Evolutionary conservation across 139 green algal species (phyloP).

Genomic region (Pseudopediastrum boryanum): DNA sequence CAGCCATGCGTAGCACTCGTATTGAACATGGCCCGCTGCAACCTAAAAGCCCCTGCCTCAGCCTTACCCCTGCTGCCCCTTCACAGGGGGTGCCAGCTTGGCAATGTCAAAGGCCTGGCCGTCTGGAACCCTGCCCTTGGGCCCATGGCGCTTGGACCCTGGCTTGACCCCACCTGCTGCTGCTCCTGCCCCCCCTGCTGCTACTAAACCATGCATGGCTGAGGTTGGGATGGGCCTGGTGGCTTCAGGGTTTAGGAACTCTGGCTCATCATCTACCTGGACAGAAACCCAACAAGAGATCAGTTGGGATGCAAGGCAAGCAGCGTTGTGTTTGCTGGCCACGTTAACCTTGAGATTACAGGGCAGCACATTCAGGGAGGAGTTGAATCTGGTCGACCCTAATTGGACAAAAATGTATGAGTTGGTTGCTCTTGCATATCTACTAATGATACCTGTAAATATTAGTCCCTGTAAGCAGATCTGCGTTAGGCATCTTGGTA

Average conservation of each 20-base stretch:
- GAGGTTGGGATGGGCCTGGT: conserved; percentile 46
- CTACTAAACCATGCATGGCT: conserved; percentile 28
- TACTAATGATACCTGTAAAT: neutral
- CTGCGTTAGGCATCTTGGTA: too few species aligned
- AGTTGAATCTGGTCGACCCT: too few species aligned
- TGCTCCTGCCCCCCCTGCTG: conserved; percentile 10
- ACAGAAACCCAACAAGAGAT: too few species aligned
- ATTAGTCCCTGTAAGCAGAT: too few species aligned
- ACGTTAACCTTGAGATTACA: too few species aligned
- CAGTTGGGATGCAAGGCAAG: too few species aligned
- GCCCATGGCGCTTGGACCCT: neutral
- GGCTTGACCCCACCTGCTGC: conserved; percentile 4
- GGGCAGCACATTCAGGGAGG: too few species aligned
- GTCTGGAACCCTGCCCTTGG: neutral
- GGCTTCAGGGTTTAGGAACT: conserved; percentile 68
- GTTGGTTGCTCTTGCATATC: neutral
- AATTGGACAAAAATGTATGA: too few species aligned
- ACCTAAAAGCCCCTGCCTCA: neutral
- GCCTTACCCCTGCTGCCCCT: conserved; percentile 48
- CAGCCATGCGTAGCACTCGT: neutral
- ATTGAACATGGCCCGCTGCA: neutral
- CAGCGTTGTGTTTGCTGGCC: too few species aligned
- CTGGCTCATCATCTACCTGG: conserved; percentile 46
- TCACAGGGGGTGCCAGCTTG: conserved; percentile 58
- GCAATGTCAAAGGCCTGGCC: conserved; percentile 67